Conservation (phyloP, 2,329 filamentous ascomycete genomes). For the Raffaelea ambrosiae region DNA sequence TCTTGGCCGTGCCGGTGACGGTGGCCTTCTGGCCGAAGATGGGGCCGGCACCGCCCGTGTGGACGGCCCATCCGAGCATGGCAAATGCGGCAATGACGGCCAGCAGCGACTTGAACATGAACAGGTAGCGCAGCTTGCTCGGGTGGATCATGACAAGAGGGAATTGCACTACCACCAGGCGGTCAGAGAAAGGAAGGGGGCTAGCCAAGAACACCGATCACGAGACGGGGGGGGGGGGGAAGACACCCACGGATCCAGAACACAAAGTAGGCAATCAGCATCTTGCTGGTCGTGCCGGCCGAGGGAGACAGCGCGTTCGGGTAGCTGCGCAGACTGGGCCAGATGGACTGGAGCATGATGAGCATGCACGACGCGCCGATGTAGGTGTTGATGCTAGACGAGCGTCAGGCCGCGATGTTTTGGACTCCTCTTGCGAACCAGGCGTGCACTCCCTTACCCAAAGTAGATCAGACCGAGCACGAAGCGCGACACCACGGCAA, state of each 20-base stretch:
- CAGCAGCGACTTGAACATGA: slow-evolving; percentile 30
- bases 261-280: slow-evolving; percentile 13
- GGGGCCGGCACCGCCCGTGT: slow-evolving; percentile 23
- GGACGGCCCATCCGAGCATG: slow-evolving; percentile 67
- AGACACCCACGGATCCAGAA: slow-evolving; percentile 12
- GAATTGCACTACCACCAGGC: slow-evolving; percentile 15
- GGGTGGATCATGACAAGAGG: slow-evolving; percentile 19
- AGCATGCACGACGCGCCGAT: slow-evolving; percentile 10
- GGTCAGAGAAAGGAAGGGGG: too few relatives aligned
- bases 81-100: slow-evolving; percentile 17
- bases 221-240: too few relatives aligned
- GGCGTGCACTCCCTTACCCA: slow-evolving; percentile 11
- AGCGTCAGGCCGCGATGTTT: too few relatives aligned
- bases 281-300: slow-evolving; percentile 20
- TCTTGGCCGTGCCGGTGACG: background rate
- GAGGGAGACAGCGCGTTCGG: slow-evolving; percentile 30
- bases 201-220: too few relatives aligned
- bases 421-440: too few relatives aligned
- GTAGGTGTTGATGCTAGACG: slow-evolving; percentile 17
- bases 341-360: slow-evolving; percentile 28
- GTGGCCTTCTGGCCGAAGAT: slow-evolving; percentile 1
- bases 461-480: slow-evolving; percentile 26
- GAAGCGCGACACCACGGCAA: slow-evolving; percentile 22
- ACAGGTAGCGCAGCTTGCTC: slow-evolving; percentile 16
- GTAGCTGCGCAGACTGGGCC: slow-evolving; percentile 29